Conservation (phyloP, 805 yeast species). For the Cyberlindnera saturnus region DNA sequence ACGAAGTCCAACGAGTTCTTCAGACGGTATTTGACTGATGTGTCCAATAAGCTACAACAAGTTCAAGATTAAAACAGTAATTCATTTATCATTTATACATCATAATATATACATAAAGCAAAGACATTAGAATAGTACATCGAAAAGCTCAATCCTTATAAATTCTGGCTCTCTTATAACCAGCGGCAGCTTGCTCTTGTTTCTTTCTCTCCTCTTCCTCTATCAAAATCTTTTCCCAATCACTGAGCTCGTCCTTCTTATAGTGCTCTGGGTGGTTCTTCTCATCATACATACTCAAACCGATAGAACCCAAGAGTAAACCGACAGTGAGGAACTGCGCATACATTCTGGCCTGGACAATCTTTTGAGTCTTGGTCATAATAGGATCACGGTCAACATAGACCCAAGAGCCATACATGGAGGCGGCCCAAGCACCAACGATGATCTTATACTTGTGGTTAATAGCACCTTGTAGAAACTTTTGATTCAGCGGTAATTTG, state of each 20-base stretch:
- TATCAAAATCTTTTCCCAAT: constrained; percentile 42
- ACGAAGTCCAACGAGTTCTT: too few species aligned
- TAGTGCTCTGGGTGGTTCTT: constrained; percentile 40
- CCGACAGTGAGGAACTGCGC: constrained; percentile 80
- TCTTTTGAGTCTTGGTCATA: constrained; percentile 72
- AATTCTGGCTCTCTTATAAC: constrained; percentile 32
- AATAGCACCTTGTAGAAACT: constrained; percentile 40
- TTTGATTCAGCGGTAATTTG: constrained; percentile 41
- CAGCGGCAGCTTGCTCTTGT: constrained; percentile 13
- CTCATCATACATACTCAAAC: constrained; percentile 58
- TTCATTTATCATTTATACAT: not conserved
- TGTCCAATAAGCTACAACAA: too few species aligned
- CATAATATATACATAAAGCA: not conserved
- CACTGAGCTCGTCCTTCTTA: constrained; percentile 30
- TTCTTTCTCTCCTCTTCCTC: constrained; percentile 34
- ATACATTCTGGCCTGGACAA: constrained; percentile 86
- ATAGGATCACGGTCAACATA: constrained; percentile 65
- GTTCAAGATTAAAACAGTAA: not conserved
- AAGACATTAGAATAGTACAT: not conserved
- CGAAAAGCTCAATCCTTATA: constrained; percentile 18
- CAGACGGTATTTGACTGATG: not conserved
- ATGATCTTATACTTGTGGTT: constrained; percentile 62
- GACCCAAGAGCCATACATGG: constrained; percentile 76
- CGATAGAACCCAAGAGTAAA: constrained; percentile 62
- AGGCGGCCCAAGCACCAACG: constrained; percentile 72